Base-by-base conservation (phyloP, 2,329 filamentous ascomycete species). In the Pseudogymnoascus sp. region DNA sequence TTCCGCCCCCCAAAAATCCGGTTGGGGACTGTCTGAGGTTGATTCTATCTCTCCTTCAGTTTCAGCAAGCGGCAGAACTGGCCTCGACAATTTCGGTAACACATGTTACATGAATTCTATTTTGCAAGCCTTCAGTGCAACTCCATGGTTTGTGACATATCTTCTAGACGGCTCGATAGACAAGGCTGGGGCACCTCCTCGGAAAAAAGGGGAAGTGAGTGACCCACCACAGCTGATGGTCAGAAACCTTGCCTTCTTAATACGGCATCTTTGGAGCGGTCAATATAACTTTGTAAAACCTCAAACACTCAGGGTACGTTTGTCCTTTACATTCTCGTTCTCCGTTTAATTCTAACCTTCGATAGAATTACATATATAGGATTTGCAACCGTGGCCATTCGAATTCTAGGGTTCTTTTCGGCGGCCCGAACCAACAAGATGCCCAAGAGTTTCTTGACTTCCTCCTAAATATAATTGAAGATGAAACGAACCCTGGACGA, bases 31-130 rank as follows among this genome's bases (percentile, higher is more conserved):
- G 19, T 1, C 60, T 80, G 70, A 71, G 62, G 72, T 74, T 62
- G 75, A 71, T 68, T 75, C 75, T 45, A 71, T 78, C 57, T 73
- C 79, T 60, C 77, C 78, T 65, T 74, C 77, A 13, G 65, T 68
- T 16, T 76, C 79, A 28, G 77, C 77, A 74, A 79, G 85, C 69
- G 83, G 86, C n/a, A 79, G 80, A 37, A 89, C 90, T 10, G 93
- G 93, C 0, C 81, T 97, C 11, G 79, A 86, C 65, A 97, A 97
- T 70, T 90, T 92, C 43, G 85, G 86, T 1, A 88, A 89, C 57
- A 93, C 90, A 68, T 97, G 93, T 74, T 97, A 96, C 73, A 92
- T 95, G 80, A 97, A 96, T 75, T 88, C 91, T n/a, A 88, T 88
- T 0, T 80, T 98, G 25, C 93, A 98, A 75, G 90, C 89, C 66